These are phyloP conservation scores for Paraphoma sp. DNA, from an alignment of 2,329 filamentous ascomycete species.

Conservation along the genomic window DNA sequence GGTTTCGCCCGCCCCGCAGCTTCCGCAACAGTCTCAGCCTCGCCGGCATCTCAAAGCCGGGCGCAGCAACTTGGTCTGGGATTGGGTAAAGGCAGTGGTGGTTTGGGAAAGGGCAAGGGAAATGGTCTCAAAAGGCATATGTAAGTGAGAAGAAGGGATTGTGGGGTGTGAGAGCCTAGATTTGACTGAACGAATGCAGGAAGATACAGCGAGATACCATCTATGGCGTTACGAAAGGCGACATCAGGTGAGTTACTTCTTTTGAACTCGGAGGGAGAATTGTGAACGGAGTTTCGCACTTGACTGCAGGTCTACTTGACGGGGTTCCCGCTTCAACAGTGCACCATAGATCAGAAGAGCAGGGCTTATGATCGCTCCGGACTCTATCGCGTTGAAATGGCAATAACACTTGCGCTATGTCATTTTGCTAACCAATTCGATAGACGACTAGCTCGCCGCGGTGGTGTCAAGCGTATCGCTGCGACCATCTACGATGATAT, in stretches of 20 bases:
- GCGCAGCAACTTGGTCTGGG: slow-evolving; percentile 22
- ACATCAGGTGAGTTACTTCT: slow-evolving; percentile 40
- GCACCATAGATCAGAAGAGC: too few relatives aligned
- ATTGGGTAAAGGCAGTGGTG: slow-evolving; percentile 21
- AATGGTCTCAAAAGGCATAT: slow-evolving; percentile 33
- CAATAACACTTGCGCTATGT: not conserved
- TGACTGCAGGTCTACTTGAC: not conserved
- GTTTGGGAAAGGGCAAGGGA: slow-evolving; percentile 18
- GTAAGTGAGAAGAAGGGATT: slow-evolving; percentile 18
- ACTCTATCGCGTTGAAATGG: too few relatives aligned
- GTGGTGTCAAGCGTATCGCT: slow-evolving; percentile 78
- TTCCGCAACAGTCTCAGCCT: not conserved
- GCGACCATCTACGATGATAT: slow-evolving; percentile 68
- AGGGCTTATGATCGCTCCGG: too few relatives aligned
- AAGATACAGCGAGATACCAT: slow-evolving; percentile 44
- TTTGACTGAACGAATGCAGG: slow-evolving; percentile 25
- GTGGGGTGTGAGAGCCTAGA: not conserved
- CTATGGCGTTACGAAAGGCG: slow-evolving; percentile 41
- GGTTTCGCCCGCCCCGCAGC: slow-evolving; percentile 1
- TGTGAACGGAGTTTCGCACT: not conserved
- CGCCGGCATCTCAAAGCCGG: not conserved
- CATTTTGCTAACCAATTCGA: slow-evolving; percentile 11
- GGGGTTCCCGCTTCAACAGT: too few relatives aligned
- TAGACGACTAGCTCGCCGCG: slow-evolving; percentile 73
- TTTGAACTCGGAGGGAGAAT: not conserved